Evolutionary conservation across 306 rosid species (phyloP).

Genomic region (Sechiopsis laciniata): DNA sequence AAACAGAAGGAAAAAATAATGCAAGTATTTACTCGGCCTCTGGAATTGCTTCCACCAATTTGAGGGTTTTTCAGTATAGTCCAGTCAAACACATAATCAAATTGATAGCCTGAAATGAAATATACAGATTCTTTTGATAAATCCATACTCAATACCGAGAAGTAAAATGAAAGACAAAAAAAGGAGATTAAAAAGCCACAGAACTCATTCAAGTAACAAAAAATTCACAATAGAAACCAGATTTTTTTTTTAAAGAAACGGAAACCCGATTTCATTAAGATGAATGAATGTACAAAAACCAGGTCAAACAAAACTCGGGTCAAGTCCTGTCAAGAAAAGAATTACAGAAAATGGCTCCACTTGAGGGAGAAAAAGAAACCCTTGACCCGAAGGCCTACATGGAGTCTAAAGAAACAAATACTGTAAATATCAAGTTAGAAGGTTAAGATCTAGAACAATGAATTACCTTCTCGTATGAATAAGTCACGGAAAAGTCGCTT

Average conservation of each 20-base stretch:
- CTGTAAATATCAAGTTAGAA: not conserved
- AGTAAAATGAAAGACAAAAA: not conserved
- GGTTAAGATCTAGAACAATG: slow-evolving; percentile 8
- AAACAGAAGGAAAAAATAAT: not conserved
- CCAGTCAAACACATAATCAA: slow-evolving; percentile 78
- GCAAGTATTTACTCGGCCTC: slow-evolving; percentile 52
- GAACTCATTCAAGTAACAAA: not conserved
- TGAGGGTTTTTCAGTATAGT: slow-evolving; percentile 70
- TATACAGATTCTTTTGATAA: slow-evolving; percentile 26
- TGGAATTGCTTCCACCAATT: slow-evolving; percentile 44
- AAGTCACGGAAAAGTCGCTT: slow-evolving; percentile 94
- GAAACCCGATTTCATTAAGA: not conserved
- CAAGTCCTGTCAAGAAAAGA: not conserved
- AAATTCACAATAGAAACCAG: not conserved
- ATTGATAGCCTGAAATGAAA: slow-evolving; percentile 24
- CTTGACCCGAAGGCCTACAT: not conserved
- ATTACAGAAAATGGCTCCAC: slow-evolving; percentile 2
- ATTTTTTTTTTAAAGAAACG: no score
- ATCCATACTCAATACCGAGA: not conserved
- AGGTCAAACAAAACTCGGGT: not conserved
- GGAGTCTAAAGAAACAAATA: not conserved
- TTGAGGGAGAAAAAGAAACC: not conserved
- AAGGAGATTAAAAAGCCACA: slow-evolving; percentile 5
- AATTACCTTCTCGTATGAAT: slow-evolving; percentile 86
- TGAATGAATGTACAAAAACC: not conserved